Conservation (phyloP, 1,139 yeast species). For the Komagataea norvegica region DNA sequence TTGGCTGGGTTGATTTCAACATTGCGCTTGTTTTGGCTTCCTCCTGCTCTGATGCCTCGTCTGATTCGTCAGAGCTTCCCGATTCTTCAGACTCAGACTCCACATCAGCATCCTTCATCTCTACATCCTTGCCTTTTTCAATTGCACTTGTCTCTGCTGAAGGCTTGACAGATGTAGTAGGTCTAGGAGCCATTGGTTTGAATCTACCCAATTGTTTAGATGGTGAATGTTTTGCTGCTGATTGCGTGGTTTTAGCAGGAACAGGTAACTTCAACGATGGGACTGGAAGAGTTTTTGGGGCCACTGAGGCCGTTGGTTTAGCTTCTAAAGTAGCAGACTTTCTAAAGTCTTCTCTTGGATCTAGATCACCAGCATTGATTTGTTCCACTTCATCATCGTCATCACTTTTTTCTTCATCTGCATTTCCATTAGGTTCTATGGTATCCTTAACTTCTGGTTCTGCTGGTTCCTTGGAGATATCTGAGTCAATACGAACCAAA, state of each 20-base stretch:
- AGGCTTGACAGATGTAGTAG: not conserved
- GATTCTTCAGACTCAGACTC: conserved; percentile 1
- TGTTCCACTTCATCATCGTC: not conserved
- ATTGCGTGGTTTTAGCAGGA: not conserved
- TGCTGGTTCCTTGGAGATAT: too few relatives aligned
- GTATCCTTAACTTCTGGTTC: too few relatives aligned
- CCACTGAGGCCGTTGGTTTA: not conserved
- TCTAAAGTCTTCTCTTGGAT: not conserved
- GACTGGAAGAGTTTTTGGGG: not conserved
- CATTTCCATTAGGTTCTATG: too few relatives aligned
- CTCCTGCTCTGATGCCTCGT: not conserved
- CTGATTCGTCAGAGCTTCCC: conserved; percentile 1
- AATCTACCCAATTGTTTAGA: not conserved
- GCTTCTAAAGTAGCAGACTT: not conserved
- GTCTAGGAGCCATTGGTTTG: not conserved
- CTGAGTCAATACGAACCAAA: not conserved
- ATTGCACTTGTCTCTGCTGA: not conserved
- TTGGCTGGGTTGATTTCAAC: not conserved
- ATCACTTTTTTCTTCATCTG: not conserved
- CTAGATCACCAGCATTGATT: not conserved
- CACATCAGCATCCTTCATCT: conserved; percentile 5
- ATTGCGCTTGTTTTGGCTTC: too few relatives aligned
- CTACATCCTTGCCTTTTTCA: not conserved
- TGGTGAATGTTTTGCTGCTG: not conserved
- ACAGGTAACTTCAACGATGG: not conserved